A percentile compares a stretch with the other conserved stretches of the same genome.
Evolutionary conservation across 768 basidiomycete genomes (phyloP).

Genomic region (Hygrophoropsis aurantiaca): DNA sequence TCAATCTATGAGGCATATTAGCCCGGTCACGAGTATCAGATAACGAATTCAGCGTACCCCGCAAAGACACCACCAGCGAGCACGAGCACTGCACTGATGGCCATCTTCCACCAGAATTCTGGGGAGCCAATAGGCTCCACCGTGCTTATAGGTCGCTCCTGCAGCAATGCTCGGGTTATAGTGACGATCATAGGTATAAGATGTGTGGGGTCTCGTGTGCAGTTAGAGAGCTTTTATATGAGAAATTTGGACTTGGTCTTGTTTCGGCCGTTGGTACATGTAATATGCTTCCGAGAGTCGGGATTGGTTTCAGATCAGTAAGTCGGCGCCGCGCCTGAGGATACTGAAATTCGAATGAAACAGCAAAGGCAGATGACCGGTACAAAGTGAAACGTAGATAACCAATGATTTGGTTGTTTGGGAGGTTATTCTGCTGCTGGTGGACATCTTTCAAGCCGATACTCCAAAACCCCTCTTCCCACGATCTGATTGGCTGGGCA

Average conservation of each 20-base stretch:
- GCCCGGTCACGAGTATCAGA: background rate
- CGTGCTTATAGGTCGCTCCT: background rate
- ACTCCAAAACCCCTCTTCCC: background rate
- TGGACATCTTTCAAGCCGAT: background rate
- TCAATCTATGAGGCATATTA: conserved; percentile 51
- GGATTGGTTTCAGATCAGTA: too few species aligned
- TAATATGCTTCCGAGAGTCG: too few species aligned
- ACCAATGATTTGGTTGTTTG: background rate
- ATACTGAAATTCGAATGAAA: too few species aligned
- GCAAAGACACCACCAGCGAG: conserved; percentile 90
- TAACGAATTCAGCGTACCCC: conserved; percentile 53
- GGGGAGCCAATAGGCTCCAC: conserved; percentile 47
- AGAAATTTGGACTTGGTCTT: background rate
- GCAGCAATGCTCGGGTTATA: conserved; percentile 2
- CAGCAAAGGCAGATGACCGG: conserved; percentile 26
- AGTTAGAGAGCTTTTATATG: background rate
- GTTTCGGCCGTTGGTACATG: too few species aligned
- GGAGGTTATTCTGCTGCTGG: background rate
- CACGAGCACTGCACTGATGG: conserved; percentile 68
- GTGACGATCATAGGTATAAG: conserved; percentile 14
- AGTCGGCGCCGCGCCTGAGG: too few species aligned
- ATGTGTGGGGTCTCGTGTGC: background rate
- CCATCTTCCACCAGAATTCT: conserved; percentile 74
- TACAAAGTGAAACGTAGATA: conserved; percentile 45
- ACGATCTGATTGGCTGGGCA: too few species aligned